These are phyloP conservation scores for Phlebopus sp. DNA, from an alignment of 1,284 basidiomycete species.

Conservation along the genomic window DNA sequence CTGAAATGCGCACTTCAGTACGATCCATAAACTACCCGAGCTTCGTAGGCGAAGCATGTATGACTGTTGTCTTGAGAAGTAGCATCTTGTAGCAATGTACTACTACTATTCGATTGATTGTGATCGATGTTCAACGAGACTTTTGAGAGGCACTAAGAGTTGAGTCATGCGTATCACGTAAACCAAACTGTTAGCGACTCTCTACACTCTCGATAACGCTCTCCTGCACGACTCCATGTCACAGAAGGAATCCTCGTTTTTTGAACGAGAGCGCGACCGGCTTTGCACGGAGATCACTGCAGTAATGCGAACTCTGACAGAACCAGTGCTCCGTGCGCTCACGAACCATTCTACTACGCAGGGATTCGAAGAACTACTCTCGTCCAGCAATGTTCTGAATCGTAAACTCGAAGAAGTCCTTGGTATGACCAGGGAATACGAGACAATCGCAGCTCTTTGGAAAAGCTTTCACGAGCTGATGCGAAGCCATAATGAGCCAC, in stretches of 20 bases:
- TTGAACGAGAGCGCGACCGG: conserved; percentile 74
- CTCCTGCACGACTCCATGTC: too few species aligned
- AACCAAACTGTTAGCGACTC: too few species aligned
- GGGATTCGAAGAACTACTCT: conserved; percentile 89
- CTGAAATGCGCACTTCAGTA: too few species aligned
- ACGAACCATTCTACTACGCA: conserved; percentile 30
- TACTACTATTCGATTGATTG: neutral
- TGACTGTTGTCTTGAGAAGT: neutral
- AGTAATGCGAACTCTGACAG: conserved; percentile 36
- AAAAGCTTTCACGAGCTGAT: conserved; percentile 78
- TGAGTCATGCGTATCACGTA: too few species aligned
- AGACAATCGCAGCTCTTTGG: conserved; percentile 88
- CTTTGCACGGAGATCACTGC: conserved; percentile 70
- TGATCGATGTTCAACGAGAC: too few species aligned
- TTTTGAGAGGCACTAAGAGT: too few species aligned
- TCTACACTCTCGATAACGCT: too few species aligned
- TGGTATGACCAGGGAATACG: conserved; percentile 91
- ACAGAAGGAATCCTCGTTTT: conserved; percentile 57
- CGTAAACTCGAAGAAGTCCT: conserved; percentile 90
- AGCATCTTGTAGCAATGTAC: neutral
- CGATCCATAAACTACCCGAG: too few species aligned
- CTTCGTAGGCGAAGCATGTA: too few species aligned
- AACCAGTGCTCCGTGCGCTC: neutral
- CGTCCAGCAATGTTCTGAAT: conserved; percentile 86
- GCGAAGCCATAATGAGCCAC: conserved; percentile 46